phyloP scores from a whole-genome alignment of 2,329 filamentous ascomycete species.

The Phaeosphaeria sp. region DNA sequence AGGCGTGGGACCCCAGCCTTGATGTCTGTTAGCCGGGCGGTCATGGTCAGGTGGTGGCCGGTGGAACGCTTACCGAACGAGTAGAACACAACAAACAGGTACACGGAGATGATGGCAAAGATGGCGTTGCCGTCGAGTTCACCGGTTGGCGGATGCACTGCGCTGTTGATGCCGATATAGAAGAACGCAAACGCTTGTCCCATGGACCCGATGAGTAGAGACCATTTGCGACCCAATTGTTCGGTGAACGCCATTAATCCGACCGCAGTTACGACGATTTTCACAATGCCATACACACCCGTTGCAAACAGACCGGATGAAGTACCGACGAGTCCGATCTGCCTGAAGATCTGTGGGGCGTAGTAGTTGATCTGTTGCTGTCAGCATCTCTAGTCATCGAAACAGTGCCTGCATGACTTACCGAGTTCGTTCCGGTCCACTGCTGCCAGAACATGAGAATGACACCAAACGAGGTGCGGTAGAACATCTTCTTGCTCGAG shows the following conservation, averaged over 20 bases:
- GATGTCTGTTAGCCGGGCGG: constrained; percentile 11
- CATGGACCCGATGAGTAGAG: constrained; percentile 50
- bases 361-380: constrained; percentile 44
- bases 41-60: neutral
- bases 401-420: constrained; percentile 37
- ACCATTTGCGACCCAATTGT: constrained; percentile 55
- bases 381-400: neutral
- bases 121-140: constrained; percentile 46
- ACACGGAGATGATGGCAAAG: constrained; percentile 61
- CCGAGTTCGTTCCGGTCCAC: constrained; percentile 45
- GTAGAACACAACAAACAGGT: constrained; percentile 57
- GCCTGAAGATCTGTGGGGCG: constrained; percentile 53
- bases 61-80: constrained; percentile 45
- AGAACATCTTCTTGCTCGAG: constrained; percentile 49
- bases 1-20: constrained; percentile 54
- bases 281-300: constrained; percentile 56
- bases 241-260: constrained; percentile 56
- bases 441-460: constrained; percentile 55
- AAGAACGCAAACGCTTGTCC: constrained; percentile 55
- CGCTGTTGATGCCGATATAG: constrained; percentile 42
- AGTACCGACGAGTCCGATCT: constrained; percentile 49
- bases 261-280: constrained; percentile 53
- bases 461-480: constrained; percentile 51
- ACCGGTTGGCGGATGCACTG: constrained; percentile 43
- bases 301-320: constrained; percentile 55